Base-by-base conservation (phyloP, 2,329 filamentous ascomycete species). In the Cercospora sp. region DNA sequence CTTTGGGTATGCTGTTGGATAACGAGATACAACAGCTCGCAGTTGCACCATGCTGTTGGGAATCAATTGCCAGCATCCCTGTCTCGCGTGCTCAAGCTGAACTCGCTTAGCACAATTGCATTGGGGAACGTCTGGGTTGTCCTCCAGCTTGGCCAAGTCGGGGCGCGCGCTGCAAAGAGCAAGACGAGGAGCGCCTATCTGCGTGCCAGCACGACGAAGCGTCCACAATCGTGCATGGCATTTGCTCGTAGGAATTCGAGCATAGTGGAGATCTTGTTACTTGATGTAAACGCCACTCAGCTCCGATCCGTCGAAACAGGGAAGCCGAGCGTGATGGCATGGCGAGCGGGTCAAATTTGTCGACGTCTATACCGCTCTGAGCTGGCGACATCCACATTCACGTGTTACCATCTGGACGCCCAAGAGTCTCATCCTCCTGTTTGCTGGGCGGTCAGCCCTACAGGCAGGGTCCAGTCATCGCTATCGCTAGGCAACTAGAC, bases 31-130 rank as follows among this genome's bases (percentile, higher is more conserved):
- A 37, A 59, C 55, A 59, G 55, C 32, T 16, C 30, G 55, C 30
- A n/a, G 28, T 37, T 37, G 55, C 55, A 24, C 55, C 55, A 59
- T 59, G 55, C 18, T 37, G 55, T 37, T 59, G 28, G 55, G 32
- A 37, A 37, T 59, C 55, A 28, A 32, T 59, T 24, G 55, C 55
- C 55, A 34, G 18, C 55, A 59, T 28, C 55, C 55, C 55, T 59
- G 55, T 59, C 32, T 59, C 55, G 55, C 55, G 32, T 59, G 28
- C 55, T 37, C 24, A 59, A 59, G 55, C 55, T 59, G 55, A 59
- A 59, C 55, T 59, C 55, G 55, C 55, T 59, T 59, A 59, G 55
- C 55, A 59, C 28, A 37, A 32, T 18, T 24, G 30, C 28, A 32
- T 21, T 59, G 32, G 8, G 12, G n/a, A 16, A 12, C 32, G 30